Evolutionary conservation across 169 alveolate genomes (phyloP).

Genomic region (Plasmodium blacklocki): DNA sequence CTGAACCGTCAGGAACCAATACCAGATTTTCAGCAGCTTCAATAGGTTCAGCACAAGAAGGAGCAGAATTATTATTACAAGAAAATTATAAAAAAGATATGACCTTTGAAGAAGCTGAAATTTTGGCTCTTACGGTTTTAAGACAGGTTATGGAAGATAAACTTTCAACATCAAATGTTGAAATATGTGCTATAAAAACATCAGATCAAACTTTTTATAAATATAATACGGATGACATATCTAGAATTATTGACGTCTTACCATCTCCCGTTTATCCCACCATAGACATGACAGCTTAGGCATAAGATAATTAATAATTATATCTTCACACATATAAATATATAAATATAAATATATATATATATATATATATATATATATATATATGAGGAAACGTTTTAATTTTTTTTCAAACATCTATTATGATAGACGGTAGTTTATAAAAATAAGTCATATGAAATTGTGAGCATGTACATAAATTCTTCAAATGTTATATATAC

Average conservation of each 20-base stretch:
- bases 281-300: slow-evolving; percentile 49
- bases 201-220: slow-evolving; percentile 81
- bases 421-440: too few species aligned
- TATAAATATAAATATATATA: background rate
- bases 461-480: too few species aligned
- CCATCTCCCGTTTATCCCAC: slow-evolving; percentile 78
- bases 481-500: too few species aligned
- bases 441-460: too few species aligned
- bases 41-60: slow-evolving; percentile 96
- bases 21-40: slow-evolving; percentile 97
- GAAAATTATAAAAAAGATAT: slow-evolving; percentile 94
- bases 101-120: slow-evolving; percentile 96
- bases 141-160: slow-evolving; percentile 99
- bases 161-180: slow-evolving; percentile 95
- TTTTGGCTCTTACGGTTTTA: slow-evolving; percentile 94
- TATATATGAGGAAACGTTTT: background rate
- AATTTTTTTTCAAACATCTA: background rate
- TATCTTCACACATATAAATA: background rate
- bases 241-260: slow-evolving; percentile 59
- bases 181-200: slow-evolving; percentile 91
- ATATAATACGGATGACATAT: slow-evolving; percentile 74
- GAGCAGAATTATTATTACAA: slow-evolving; percentile 96
- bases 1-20: slow-evolving; percentile 98
- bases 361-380: background rate
- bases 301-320: background rate